phyloP scores from a whole-genome alignment of 1,284 basidiomycete species.

The Lignosus rhinocerotis region DNA sequence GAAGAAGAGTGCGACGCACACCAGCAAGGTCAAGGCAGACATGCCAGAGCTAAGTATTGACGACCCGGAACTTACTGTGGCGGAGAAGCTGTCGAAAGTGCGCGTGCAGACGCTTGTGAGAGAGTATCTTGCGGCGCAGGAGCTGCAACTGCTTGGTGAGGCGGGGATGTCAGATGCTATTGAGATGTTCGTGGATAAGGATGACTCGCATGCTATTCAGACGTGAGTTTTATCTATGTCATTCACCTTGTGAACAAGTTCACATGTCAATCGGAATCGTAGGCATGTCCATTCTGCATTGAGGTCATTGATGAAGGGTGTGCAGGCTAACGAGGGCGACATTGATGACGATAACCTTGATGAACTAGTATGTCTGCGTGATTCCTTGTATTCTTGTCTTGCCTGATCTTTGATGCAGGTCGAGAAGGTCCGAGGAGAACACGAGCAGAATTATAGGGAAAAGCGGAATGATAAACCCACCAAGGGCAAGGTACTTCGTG shows the following conservation, averaged over 20 bases:
- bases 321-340: conserved; percentile 50
- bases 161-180: conserved; percentile 89
- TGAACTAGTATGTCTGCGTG: conserved; percentile 54
- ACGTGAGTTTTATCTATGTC: conserved; percentile 51
- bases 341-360: conserved; percentile 69
- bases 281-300: conserved; percentile 74
- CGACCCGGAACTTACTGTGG: conserved; percentile 60
- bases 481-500: conserved; percentile 28
- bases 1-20: conserved; percentile 59
- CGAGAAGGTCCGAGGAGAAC: conserved; percentile 62
- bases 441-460: conserved; percentile 62
- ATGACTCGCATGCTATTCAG: conserved; percentile 88
- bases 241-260: neutral
- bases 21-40: conserved; percentile 60
- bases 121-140: conserved; percentile 88
- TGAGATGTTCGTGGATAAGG: conserved; percentile 93
- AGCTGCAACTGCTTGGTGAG: conserved; percentile 85
- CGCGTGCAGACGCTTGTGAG: conserved; percentile 80
- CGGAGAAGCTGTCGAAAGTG: conserved; percentile 71
- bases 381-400: neutral
- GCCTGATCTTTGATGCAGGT: conserved; percentile 44
- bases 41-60: conserved; percentile 76
- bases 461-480: conserved; percentile 30
- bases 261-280: neutral
- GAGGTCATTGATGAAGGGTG: conserved; percentile 64